phyloP scores from a whole-genome alignment of 2,329 filamentous ascomycete genomes.

The Phialocephala sp. region DNA sequence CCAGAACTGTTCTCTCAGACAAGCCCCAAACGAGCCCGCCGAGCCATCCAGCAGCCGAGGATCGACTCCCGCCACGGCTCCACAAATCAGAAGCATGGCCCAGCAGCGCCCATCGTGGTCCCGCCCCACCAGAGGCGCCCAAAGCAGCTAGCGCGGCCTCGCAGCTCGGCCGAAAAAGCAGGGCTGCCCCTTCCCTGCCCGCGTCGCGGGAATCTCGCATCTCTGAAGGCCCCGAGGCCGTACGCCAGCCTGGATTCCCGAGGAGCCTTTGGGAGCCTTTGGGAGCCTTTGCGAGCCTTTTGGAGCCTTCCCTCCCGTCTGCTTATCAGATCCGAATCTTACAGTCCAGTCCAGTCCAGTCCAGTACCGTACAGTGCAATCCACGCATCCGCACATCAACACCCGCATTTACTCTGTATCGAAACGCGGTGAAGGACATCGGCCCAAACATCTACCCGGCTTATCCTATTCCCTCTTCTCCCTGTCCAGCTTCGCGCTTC shows the following conservation, averaged over 20 bases:
- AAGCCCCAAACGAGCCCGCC: not conserved
- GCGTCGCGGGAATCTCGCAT: not conserved
- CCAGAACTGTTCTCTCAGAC: not conserved
- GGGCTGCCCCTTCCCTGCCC: not conserved
- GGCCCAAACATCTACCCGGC: constrained; percentile 24
- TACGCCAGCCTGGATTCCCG: too few relatives aligned
- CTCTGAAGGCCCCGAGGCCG: not conserved
- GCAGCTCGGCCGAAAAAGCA: not conserved
- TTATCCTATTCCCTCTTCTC: constrained; percentile 17
- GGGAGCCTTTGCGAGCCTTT: too few relatives aligned
- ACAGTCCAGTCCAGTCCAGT: too few relatives aligned
- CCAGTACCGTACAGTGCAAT: too few relatives aligned
- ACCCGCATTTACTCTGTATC: not conserved
- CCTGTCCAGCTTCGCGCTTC: not conserved
- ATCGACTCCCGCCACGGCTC: not conserved
- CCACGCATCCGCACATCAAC: not conserved
- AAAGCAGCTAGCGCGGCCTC: not conserved
- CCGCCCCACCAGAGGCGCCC: not conserved
- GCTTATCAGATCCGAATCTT: constrained; percentile 8
- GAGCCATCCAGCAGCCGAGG: too few relatives aligned
- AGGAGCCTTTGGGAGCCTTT: too few relatives aligned
- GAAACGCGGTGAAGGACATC: constrained; percentile 2
- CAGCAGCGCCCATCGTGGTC: not conserved
- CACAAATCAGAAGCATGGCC: constrained; percentile 6
- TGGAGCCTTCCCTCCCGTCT: not conserved